Base-by-base conservation (phyloP, 441 rosid genomes). In the Macaranga tanarius region DNA sequence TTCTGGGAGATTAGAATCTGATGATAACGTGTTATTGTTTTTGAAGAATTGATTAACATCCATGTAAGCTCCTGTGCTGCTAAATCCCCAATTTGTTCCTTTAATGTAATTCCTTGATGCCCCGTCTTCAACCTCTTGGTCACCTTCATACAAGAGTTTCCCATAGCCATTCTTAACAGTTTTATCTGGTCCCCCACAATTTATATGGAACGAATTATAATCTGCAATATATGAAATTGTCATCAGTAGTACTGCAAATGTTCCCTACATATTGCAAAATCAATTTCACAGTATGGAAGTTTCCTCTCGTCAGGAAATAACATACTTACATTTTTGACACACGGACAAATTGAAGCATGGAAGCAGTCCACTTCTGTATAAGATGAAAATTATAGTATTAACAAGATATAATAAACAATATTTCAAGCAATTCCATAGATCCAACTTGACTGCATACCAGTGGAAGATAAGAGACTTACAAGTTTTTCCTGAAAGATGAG, bases 51-150 rank as follows among this genome's bases (percentile, higher is more conserved):
- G 2, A 34, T 13, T 17, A 34, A 79, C 81, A 69, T 85, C 88
- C 79, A 80, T 76, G 77, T 79, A 88, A 78, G 80, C 82, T 57
- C 92, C 92, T 1, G 88, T 82, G 73, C 72, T 83, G 56, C 90
- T 87, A n/a, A 80, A 75, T 84, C 84, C 90, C 93, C 93, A 89
- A 19, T 73, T 60, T 3, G 26, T 44, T 64, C n/a, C 12, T 0
- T 28, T 51, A 25, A 72, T 22, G n/a, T 71, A 76, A 62, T 0
- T 78, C 5, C 1, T 71, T 52, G 76, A 59, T 10, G 88, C 77
- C 23, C 76, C 51, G 9, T 77, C 74, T 15, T 62, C 50, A 72
- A 20, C 56, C 12, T 19, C 10, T 60, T 11, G 8, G 74, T 88
- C 92, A 44, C 83, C 88, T 50, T 80, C 73, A 62, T 85, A 88